Evolutionary conservation across 2,329 filamentous ascomycete species (phyloP).

Genomic region (Salinomyces thailandicus): DNA sequence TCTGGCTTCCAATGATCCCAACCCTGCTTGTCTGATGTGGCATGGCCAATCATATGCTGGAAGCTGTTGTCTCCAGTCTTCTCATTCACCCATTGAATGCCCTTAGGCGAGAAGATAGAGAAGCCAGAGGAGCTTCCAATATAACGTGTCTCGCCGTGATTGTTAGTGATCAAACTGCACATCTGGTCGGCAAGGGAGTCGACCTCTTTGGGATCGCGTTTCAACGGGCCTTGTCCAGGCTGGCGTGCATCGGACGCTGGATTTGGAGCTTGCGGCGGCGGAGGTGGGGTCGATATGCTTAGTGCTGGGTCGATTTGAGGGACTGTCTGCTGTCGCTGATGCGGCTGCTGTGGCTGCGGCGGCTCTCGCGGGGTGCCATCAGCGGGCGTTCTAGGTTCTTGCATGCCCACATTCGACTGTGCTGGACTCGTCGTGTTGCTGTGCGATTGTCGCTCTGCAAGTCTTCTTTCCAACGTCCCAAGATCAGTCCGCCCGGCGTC

Average conservation of each 20-base stretch:
- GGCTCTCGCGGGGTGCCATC: neutral
- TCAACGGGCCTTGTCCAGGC: neutral
- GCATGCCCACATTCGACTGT: conserved; percentile 3
- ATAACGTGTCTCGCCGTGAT: conserved; percentile 87
- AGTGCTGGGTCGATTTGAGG: neutral
- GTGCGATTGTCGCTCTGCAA: conserved; percentile 35
- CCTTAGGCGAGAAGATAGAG: conserved; percentile 96
- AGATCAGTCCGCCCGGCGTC: conserved; percentile 79
- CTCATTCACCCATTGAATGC: conserved; percentile 96
- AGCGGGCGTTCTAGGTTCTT: neutral
- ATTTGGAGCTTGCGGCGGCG: neutral
- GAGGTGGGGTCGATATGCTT: neutral
- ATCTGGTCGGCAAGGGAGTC: conserved; percentile 94
- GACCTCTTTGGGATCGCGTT: conserved; percentile 47
- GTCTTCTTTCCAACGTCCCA: conserved; percentile 71
- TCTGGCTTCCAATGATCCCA: conserved; percentile 99
- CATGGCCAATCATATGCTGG: conserved; percentile 85
- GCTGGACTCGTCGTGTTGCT: conserved; percentile 26
- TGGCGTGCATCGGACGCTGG: neutral
- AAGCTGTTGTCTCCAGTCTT: conserved; percentile 96
- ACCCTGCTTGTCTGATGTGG: conserved; percentile 79
- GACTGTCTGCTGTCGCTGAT: neutral
- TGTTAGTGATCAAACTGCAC: conserved; percentile 94
- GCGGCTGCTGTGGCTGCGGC: neutral
- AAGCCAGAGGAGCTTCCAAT: conserved; percentile 96